Conservation (phyloP, 257 asterid genomes). For the Scutellaria barbata region DNA sequence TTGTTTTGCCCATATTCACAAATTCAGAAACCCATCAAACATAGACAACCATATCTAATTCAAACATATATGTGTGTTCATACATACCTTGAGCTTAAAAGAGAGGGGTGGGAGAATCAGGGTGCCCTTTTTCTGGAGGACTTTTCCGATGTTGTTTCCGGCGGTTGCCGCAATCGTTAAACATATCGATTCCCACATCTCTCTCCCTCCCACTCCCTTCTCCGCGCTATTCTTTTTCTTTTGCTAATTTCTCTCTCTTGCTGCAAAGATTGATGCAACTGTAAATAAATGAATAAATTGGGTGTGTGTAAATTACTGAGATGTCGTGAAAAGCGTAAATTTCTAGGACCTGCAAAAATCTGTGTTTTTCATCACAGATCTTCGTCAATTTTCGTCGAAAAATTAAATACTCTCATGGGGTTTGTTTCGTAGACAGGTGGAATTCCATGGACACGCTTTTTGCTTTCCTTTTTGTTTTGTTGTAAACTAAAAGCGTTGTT, state of each 20-base stretch:
- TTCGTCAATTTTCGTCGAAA: slow-evolving; percentile 29
- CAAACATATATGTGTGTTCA: not conserved
- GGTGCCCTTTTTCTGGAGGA: slow-evolving; percentile 98
- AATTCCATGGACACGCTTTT: not conserved
- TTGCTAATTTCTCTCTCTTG: not conserved
- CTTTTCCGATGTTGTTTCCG: slow-evolving; percentile 98
- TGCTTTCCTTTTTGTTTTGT: too few species aligned
- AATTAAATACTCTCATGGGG: too few species aligned
- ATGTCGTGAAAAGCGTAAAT: slow-evolving; percentile 27
- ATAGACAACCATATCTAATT: not conserved
- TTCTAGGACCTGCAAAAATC: slow-evolving; percentile 34
- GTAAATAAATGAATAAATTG: not conserved
- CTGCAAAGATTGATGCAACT: slow-evolving; percentile 4
- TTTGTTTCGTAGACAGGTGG: slow-evolving; percentile 3
- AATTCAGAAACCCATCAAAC: slow-evolving; percentile 8
- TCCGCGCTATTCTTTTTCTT: not conserved
- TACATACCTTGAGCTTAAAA: slow-evolving; percentile 86
- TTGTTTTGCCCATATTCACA: not conserved
- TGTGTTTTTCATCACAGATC: slow-evolving; percentile 36
- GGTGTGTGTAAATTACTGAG: not conserved
- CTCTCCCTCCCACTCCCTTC: slow-evolving; percentile 32
- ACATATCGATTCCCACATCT: slow-evolving; percentile 95
- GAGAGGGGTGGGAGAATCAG: slow-evolving; percentile 98
- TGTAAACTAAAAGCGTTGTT: not conserved
- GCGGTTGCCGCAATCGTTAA: slow-evolving; percentile 95